Evolutionary conservation across 164 flowering plant genomes (phyloP).

Genomic region (Kalanchoe fedtschenkoi): DNA sequence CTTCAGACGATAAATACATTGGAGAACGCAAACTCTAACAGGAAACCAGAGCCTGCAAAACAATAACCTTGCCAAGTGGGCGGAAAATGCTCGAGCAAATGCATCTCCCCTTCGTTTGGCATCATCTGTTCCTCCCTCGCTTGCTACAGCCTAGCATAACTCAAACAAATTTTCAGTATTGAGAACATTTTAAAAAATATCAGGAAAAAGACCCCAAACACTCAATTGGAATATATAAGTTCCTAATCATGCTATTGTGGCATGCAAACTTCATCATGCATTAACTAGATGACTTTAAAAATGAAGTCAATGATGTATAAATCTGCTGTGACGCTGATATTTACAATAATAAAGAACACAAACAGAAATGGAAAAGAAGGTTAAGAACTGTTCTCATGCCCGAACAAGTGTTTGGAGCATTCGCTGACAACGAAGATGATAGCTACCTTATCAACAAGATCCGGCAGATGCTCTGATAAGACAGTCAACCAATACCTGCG

Average conservation of each 20-base stretch:
- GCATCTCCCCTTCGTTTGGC: constrained; percentile 99
- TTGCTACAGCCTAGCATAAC: constrained; percentile 77
- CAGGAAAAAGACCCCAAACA: no score
- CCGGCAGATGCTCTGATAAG: constrained; percentile 78
- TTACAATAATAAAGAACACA: no score
- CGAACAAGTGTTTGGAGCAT: constrained; percentile 2
- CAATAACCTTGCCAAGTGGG: constrained; percentile 76
- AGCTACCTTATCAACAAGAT: constrained; percentile 95
- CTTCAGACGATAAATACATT: neutral
- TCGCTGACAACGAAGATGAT: neutral
- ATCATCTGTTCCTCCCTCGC: constrained; percentile 99
- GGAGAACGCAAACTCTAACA: neutral
- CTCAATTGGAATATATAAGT: no score
- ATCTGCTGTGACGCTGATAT: no score
- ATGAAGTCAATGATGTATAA: no score
- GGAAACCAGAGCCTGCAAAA: neutral
- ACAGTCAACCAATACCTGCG: constrained; percentile 91
- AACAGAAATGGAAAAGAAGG: neutral
- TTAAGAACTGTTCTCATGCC: neutral
- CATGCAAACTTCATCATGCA: no score
- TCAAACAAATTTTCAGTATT: constrained; percentile 2
- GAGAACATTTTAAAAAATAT: no score
- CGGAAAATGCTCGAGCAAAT: constrained; percentile 96
- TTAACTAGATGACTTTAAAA: no score
- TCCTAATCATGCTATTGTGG: no score